phyloP scores from a whole-genome alignment of 2,329 filamentous ascomycete species.

The Fusarium transvaalense region DNA sequence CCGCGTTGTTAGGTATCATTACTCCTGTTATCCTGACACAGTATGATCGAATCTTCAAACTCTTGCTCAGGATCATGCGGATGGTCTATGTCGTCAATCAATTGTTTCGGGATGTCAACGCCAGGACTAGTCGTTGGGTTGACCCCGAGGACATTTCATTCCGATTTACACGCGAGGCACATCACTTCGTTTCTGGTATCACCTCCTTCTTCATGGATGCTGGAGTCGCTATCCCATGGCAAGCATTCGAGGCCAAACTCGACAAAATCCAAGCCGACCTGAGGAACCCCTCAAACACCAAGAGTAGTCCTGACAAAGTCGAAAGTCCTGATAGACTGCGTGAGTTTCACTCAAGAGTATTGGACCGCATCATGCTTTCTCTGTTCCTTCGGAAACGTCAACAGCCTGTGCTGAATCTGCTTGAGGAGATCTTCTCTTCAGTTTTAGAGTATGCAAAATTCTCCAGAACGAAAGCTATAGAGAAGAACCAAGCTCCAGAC shows the following conservation, averaged over 20 bases:
- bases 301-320: conserved; percentile 46
- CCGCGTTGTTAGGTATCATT: conserved; percentile 78
- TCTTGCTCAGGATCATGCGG: conserved; percentile 80
- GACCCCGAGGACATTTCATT: conserved; percentile 57
- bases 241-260: conserved; percentile 74
- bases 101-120: conserved; percentile 69
- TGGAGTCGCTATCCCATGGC: conserved; percentile 81
- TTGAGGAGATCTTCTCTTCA: conserved; percentile 80
- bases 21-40: conserved; percentile 77
- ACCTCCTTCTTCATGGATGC: conserved; percentile 84
- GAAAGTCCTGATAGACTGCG: conserved; percentile 75
- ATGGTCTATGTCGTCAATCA: conserved; percentile 81
- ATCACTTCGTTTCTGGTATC: conserved; percentile 81
- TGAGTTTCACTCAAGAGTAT: conserved; percentile 76
- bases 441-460: conserved; percentile 78
- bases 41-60: conserved; percentile 88
- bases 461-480: conserved; percentile 56
- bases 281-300: conserved; percentile 56
- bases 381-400: conserved; percentile 82
- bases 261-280: conserved; percentile 71
- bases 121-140: conserved; percentile 52
- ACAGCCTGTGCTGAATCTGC: conserved; percentile 75
- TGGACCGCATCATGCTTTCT: conserved; percentile 81
- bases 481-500: conserved; percentile 37
- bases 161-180: conserved; percentile 80